Conservation (phyloP, 768 basidiomycete species). For the Phlebiopsis flavidoalba region DNA sequence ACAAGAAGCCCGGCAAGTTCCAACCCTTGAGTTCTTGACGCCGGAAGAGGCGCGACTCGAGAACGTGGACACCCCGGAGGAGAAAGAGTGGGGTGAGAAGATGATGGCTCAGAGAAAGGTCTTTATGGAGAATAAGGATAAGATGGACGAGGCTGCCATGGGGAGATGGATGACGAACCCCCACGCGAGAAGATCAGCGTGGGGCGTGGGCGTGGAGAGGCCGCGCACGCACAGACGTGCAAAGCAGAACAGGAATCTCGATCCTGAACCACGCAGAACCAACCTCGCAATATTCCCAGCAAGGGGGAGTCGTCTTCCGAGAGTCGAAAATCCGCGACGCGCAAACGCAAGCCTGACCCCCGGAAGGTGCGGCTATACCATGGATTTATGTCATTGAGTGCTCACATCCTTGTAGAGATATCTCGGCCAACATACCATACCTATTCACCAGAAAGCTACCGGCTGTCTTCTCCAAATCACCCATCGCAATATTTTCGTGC, state of each 20-base stretch:
- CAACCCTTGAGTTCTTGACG: constrained; percentile 23
- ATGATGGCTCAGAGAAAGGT: constrained; percentile 34
- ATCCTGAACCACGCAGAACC: neutral
- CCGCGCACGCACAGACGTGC: neutral
- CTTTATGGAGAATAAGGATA: constrained; percentile 29
- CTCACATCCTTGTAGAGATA: neutral
- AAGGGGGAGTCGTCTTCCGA: neutral
- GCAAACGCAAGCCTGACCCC: neutral
- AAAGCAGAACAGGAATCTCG: neutral
- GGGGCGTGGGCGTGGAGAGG: neutral
- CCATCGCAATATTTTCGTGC: neutral
- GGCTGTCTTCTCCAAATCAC: constrained; percentile 1
- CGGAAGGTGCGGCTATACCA: neutral
- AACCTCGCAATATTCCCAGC: neutral
- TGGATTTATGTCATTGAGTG: neutral
- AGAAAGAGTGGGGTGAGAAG: constrained; percentile 33
- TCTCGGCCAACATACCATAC: neutral
- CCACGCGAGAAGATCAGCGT: neutral
- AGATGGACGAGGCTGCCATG: constrained; percentile 15
- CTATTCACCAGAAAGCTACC: neutral
- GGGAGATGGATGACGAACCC: neutral
- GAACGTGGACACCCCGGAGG: constrained; percentile 40
- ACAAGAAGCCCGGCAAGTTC: constrained; percentile 22
- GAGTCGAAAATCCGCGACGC: neutral
- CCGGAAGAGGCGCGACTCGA: constrained; percentile 30